phyloP scores from a whole-genome alignment of 2,329 filamentous ascomycete species.

The Pseudogymnoascus sp. region DNA sequence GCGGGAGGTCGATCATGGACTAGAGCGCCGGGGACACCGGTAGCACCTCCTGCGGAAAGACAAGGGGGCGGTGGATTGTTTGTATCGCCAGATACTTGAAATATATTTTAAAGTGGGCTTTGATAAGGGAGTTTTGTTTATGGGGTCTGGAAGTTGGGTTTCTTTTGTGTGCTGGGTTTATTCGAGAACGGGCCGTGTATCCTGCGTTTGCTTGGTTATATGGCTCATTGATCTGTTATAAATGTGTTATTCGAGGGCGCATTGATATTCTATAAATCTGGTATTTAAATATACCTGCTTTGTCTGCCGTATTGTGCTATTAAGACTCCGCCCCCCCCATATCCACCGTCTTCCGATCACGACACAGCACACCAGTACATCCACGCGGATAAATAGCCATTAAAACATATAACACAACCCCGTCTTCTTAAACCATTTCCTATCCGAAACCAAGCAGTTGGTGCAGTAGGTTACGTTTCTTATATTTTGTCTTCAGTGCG shows the following conservation, averaged over 20 bases:
- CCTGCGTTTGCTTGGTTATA: neutral
- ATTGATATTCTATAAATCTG: neutral
- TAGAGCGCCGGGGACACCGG: neutral
- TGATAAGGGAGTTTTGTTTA: neutral
- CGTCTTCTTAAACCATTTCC: neutral
- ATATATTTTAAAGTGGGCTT: neutral
- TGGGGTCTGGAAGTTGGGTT: neutral
- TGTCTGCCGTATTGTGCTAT: neutral
- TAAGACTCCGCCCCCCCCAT: constrained; percentile 19
- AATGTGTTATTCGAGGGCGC: neutral
- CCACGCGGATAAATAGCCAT: neutral
- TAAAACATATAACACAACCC: neutral
- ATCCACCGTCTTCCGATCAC: neutral
- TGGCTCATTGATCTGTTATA: neutral
- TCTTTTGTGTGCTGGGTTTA: neutral
- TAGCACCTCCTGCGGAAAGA: neutral
- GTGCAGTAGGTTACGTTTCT: neutral
- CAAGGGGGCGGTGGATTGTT: neutral
- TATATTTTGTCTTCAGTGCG: no score
- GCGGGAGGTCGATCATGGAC: neutral
- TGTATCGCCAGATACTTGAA: neutral
- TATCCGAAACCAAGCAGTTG: neutral
- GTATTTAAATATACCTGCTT: neutral
- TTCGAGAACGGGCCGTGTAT: neutral
- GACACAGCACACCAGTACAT: constrained; percentile 8